A percentile compares a stretch with the other conserved stretches of the same genome.
phyloP scores from a whole-genome alignment of 1,284 basidiomycete species.

The Leccinum ponderosum region DNA sequence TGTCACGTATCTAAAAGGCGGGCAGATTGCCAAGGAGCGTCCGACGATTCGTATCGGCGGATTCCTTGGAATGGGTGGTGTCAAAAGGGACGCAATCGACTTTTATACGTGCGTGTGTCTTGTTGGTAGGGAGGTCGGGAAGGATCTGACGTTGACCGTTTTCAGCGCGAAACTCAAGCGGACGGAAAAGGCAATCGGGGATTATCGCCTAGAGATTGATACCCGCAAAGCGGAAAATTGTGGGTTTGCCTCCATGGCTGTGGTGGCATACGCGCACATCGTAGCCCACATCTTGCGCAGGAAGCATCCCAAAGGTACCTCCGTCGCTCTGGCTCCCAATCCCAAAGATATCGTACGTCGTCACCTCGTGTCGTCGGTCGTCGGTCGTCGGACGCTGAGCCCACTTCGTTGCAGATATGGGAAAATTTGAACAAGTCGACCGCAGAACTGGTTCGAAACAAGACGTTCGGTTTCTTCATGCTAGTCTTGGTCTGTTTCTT shows the following conservation, averaged over 20 bases:
- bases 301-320: conserved; percentile 74
- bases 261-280: conserved; percentile 87
- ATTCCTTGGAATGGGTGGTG: conserved; percentile 68
- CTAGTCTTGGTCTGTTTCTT: conserved; percentile 81
- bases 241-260: conserved; percentile 92
- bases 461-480: conserved; percentile 72
- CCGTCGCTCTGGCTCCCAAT: conserved; percentile 76
- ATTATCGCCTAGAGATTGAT: conserved; percentile 74
- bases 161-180: conserved; percentile 68
- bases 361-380: not conserved
- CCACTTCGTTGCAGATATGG: conserved; percentile 64
- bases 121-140: conserved; percentile 6
- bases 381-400: not conserved
- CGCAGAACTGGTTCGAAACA: conserved; percentile 65
- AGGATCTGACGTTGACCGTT: conserved; percentile 7
- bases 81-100: conserved; percentile 72
- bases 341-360: conserved; percentile 79
- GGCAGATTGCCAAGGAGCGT: conserved; percentile 62
- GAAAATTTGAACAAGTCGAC: conserved; percentile 79
- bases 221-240: conserved; percentile 83
- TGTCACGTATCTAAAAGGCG: conserved; percentile 74
- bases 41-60: conserved; percentile 70
- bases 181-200: conserved; percentile 78
- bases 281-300: conserved; percentile 69
- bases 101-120: conserved; percentile 53